Evolutionary conservation across 805 yeast genomes (phyloP).

Genomic region (Lachancea sp.): DNA sequence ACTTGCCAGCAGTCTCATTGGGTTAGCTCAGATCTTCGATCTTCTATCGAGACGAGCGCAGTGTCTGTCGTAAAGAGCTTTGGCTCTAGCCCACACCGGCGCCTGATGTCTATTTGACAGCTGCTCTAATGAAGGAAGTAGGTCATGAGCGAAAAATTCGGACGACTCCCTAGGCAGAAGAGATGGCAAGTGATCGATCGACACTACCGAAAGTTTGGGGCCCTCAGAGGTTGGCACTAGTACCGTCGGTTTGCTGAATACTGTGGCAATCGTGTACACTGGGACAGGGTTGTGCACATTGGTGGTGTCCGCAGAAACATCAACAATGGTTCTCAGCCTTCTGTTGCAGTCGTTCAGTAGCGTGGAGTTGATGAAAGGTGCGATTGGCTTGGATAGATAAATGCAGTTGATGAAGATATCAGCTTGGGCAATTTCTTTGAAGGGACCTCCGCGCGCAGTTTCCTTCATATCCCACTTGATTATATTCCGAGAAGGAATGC

Average conservation of each 20-base stretch:
- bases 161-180: constrained; percentile 96
- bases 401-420: constrained; percentile 96
- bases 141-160: constrained; percentile 80
- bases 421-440: constrained; percentile 76
- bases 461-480: constrained; percentile 95
- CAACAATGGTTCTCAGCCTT: constrained; percentile 86
- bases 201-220: constrained; percentile 83
- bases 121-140: constrained; percentile 82
- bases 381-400: constrained; percentile 85
- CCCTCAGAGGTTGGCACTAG: constrained; percentile 70
- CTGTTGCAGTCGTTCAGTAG: constrained; percentile 60
- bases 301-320: constrained; percentile 97
- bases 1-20: constrained; percentile 5
- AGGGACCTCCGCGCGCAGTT: constrained; percentile 96
- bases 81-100: constrained; percentile 90
- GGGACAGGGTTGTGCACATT: constrained; percentile 98
- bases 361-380: constrained; percentile 78
- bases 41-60: constrained; percentile 60
- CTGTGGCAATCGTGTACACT: constrained; percentile 84
- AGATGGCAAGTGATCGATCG: constrained; percentile 95
- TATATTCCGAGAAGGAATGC: constrained; percentile 80
- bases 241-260: constrained; percentile 86
- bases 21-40: constrained; percentile 34
- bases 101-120: constrained; percentile 76
- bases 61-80: constrained; percentile 74